These are phyloP conservation scores for Keithomyces neogunnii DNA, from an alignment of 2,329 filamentous ascomycete species.

Conservation along the genomic window DNA sequence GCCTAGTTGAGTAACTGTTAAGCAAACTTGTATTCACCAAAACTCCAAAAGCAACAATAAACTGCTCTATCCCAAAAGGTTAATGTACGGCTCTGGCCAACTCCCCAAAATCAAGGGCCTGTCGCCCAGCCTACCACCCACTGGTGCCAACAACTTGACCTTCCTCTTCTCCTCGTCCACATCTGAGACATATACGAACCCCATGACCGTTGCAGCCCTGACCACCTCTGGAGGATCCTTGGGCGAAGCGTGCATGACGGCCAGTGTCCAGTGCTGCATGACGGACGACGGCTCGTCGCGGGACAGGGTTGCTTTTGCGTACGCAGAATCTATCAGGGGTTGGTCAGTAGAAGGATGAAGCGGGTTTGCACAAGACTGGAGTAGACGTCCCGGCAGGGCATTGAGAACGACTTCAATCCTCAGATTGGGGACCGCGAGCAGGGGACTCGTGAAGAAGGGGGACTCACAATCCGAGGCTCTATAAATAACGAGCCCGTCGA, in stretches of 20 bases:
- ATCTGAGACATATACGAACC: conserved; percentile 87
- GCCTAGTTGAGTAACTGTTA: neutral
- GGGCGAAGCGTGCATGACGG: conserved; percentile 69
- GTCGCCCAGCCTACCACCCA: conserved; percentile 72
- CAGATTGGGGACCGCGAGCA: neutral
- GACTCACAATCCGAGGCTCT: conserved; percentile 53
- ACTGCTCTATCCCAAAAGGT: conserved; percentile 50
- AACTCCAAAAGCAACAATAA: neutral
- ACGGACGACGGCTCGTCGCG: conserved; percentile 55
- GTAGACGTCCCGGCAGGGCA: neutral
- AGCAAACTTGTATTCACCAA: neutral
- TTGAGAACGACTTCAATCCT: neutral
- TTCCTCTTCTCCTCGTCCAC: conserved; percentile 79
- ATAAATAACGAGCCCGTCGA: conserved; percentile 66
- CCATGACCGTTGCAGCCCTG: conserved; percentile 75
- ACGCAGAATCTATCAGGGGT: conserved; percentile 15
- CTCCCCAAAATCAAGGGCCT: conserved; percentile 74
- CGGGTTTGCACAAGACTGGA: too few relatives aligned
- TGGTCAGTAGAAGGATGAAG: neutral
- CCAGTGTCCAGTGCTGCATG: conserved; percentile 75
- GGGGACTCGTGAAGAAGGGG: neutral
- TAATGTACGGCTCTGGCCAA: conserved; percentile 81
- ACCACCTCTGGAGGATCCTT: conserved; percentile 65
- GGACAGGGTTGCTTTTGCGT: conserved; percentile 40
- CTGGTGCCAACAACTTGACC: conserved; percentile 73